Evolutionary conservation across 192 early-diverging fungal genomes (phyloP), one percentile per base, ranked within the genome.

Genomic region (Linnemannia hyalina): DNA sequence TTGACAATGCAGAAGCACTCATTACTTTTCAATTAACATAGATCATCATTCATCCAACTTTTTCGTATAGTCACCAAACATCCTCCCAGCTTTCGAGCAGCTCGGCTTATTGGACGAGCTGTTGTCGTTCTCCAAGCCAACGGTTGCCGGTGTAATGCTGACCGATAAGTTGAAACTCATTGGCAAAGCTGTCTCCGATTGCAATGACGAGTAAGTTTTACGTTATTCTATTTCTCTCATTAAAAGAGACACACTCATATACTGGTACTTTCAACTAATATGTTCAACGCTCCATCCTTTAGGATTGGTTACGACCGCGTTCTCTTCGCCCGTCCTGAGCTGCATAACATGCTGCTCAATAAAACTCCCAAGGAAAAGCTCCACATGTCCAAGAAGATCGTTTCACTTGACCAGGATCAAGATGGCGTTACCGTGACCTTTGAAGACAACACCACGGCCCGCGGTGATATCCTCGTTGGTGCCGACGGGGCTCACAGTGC

Each of bases 401-500:
- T 49, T 3, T 38, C 72, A 0, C 11, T 74, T 4, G 18, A 35
- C 0, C 79, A 80, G 54, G 41, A 80, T 47, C 3, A 42, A 0
- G n/a, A 69, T 0, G 41, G 65, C 5, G 63, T 80, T 18, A 68
- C 52, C 23, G 29, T 69, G 1, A 54, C n/a, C 6, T 75, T 57
- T 44, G 57, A 26, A 1, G 79, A 80, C 32, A 41, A 55, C n/a
- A 41, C 71, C 0, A 69, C 63, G 11, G 4, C 6, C 11, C 44
- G 36, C 1, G 79, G 79, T 4, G 79, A 80, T 22, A 68, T 80
- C 16, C 73, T 80, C 20, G 79, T 80, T 0, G 79, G 72, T 0
- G 79, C 79, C 22, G 79, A 80, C 46, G n/a, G 79, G 79, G 79
- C 72, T 23, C 63, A 74, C 35, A 73, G 70, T 13, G 23, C 15